These are phyloP conservation scores for Decorospora gaudefroyi DNA, from an alignment of 2,329 filamentous ascomycete species.

Conservation along the genomic window DNA sequence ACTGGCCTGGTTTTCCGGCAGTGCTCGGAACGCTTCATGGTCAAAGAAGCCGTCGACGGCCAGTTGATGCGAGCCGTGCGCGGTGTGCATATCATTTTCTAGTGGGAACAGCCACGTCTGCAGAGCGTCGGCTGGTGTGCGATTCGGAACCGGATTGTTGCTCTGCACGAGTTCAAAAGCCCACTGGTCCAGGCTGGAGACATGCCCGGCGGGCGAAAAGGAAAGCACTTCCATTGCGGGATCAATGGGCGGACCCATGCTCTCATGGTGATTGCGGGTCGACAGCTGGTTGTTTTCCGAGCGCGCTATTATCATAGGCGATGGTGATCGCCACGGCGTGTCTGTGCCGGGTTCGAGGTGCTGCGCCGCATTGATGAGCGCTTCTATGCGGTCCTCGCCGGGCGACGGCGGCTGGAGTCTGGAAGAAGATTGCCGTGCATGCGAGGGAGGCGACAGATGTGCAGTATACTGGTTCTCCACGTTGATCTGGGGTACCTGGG, in stretches of 20 bases:
- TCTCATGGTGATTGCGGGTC: conserved; percentile 37
- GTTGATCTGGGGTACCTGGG: conserved; percentile 28
- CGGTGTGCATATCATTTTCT: conserved; percentile 36
- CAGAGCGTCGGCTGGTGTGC: conserved; percentile 44
- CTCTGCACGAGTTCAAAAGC: conserved; percentile 46
- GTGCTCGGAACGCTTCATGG: conserved; percentile 30
- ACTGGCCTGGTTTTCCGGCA: conserved; percentile 36
- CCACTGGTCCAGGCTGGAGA: conserved; percentile 46
- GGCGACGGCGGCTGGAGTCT: conserved; percentile 31
- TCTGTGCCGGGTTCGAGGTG: conserved; percentile 42
- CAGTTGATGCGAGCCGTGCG: conserved; percentile 36
- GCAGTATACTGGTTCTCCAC: conserved; percentile 25
- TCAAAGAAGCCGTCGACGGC: conserved; percentile 41
- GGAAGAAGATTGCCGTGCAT: conserved; percentile 17
- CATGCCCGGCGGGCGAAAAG: conserved; percentile 42
- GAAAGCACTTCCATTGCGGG: conserved; percentile 46
- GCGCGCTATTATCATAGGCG: conserved; percentile 36
- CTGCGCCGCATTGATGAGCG: conserved; percentile 47
- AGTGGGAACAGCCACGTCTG: conserved; percentile 47
- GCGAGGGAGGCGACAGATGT: conserved; percentile 21
- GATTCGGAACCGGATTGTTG: conserved; percentile 44
- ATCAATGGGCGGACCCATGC: conserved; percentile 45
- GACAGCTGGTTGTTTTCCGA: conserved; percentile 30
- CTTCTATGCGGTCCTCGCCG: conserved; percentile 44
- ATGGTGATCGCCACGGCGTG: conserved; percentile 44